Evolutionary conservation across 768 basidiomycete species (phyloP).

Genomic region (Leccinum rimulosum): DNA sequence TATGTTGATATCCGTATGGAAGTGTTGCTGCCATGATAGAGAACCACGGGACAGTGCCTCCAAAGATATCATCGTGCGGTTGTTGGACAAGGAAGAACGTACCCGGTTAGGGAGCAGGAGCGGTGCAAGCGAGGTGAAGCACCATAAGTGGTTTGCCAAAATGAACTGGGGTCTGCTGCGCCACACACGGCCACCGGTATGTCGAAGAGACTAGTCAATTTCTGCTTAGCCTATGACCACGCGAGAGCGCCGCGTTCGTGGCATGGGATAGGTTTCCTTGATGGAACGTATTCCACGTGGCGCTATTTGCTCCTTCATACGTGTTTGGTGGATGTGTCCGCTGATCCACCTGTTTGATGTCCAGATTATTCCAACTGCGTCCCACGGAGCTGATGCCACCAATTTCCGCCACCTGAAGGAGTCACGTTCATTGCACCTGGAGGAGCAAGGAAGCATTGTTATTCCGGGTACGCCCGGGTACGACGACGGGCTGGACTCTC

Average conservation of each 20-base stretch:
- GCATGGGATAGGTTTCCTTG: background rate
- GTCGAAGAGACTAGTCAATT: constrained; percentile 26
- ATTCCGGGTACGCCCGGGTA: constrained; percentile 40
- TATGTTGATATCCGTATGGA: constrained; percentile 36
- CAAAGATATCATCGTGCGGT: constrained; percentile 82
- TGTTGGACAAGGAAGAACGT: constrained; percentile 91
- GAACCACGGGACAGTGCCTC: constrained; percentile 54
- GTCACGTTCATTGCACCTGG: constrained; percentile 87
- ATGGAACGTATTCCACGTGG: constrained; percentile 12
- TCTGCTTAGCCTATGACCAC: background rate
- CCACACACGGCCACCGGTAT: constrained; percentile 88
- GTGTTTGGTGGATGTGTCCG: constrained; percentile 16
- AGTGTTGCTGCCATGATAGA: constrained; percentile 10
- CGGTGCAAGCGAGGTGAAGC: constrained; percentile 98
- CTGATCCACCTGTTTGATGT: constrained; percentile 25
- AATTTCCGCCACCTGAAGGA: constrained; percentile 93
- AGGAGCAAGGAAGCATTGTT: constrained; percentile 49
- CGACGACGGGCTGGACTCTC: constrained; percentile 44
- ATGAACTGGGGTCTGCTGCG: constrained; percentile 96
- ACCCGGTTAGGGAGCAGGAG: constrained; percentile 86
- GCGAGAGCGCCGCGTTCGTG: background rate
- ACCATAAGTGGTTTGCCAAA: constrained; percentile 96
- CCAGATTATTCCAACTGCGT: constrained; percentile 76
- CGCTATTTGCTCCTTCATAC: constrained; percentile 9
- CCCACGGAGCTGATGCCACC: constrained; percentile 77